Evolutionary conservation across 306 rosid genomes (phyloP).

Genomic region (Comarum palustre): DNA sequence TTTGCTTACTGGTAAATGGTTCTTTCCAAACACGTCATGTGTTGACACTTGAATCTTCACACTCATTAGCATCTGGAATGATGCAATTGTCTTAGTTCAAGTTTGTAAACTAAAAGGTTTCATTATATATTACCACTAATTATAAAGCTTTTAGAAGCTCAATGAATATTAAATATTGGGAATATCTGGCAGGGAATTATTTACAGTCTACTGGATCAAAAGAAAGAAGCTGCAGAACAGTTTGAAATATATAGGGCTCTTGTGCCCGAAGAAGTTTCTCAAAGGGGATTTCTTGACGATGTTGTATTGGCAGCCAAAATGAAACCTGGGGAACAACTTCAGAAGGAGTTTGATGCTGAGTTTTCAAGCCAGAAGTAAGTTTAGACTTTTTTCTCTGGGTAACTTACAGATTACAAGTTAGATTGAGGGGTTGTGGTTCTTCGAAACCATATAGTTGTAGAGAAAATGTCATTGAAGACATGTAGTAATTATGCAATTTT

Average conservation of each 20-base stretch:
- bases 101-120: neutral
- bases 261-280: conserved; percentile 84
- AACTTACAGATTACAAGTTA: neutral
- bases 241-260: conserved; percentile 68
- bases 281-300: conserved; percentile 79
- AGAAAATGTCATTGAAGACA: neutral
- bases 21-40: neutral
- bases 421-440: neutral
- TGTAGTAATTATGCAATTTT: neutral
- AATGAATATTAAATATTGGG: conserved; percentile 2
- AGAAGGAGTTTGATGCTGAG: conserved; percentile 49
- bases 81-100: neutral
- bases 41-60: conserved; percentile 25
- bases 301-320: conserved; percentile 63
- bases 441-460: neutral
- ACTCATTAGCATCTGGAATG: neutral
- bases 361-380: conserved; percentile 43
- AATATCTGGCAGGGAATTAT: conserved; percentile 67
- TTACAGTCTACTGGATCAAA: conserved; percentile 67
- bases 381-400: neutral
- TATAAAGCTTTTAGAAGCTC: neutral
- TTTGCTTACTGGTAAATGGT: neutral
- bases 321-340: conserved; percentile 52
- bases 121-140: neutral
- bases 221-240: conserved; percentile 73